A percentile compares a stretch with the other conserved stretches of the same genome.
Conservation (phyloP, 768 basidiomycete genomes). For the Lactarius sanguifluus region DNA sequence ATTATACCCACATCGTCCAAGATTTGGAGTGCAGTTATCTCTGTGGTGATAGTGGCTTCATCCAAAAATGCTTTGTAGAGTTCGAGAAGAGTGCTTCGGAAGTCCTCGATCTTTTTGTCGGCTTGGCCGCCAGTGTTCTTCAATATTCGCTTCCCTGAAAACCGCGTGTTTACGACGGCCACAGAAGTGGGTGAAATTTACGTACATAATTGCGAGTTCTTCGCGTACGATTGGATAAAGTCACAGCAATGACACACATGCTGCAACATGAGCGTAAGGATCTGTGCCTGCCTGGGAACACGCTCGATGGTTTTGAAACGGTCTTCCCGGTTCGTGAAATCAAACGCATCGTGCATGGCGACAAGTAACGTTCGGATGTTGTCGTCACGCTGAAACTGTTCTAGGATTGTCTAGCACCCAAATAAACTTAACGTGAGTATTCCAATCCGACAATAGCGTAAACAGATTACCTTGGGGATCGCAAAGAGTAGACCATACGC, state of each 20-base stretch:
- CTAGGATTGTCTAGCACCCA: not conserved
- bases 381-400: not conserved
- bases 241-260: not conserved
- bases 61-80: not conserved
- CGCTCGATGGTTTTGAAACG: not conserved
- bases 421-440: not conserved
- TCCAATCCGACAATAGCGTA: not conserved
- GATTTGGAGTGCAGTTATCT: constrained; percentile 1
- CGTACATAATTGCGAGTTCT: not conserved
- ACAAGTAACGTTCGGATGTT: not conserved
- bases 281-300: not conserved
- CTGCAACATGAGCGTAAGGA: not conserved
- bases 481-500: not conserved
- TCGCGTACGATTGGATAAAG: not conserved
- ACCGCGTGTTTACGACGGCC: not conserved
- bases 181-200: not conserved
- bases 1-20: not conserved
- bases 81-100: not conserved
- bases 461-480: not conserved
- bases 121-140: not conserved
- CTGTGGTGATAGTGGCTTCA: not conserved
- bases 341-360: not conserved
- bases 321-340: not conserved
- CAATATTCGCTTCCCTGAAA: not conserved
- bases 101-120: not conserved